phyloP scores from a whole-genome alignment of 2,329 filamentous ascomycete genomes.

The Scorias spongiosa region DNA sequence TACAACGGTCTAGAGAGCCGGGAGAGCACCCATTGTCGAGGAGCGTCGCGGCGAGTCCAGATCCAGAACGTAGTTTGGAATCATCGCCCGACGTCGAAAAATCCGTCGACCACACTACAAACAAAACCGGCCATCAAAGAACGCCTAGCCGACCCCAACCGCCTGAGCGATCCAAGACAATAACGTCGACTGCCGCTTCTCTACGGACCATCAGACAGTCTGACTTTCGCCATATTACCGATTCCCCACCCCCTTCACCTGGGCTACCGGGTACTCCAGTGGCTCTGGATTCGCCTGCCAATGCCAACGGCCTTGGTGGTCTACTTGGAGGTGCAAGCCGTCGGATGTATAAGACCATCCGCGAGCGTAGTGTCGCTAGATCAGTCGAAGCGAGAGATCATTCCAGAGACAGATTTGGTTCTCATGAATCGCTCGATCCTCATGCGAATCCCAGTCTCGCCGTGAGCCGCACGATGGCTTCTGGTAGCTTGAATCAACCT shows the following conservation, averaged over 20 bases:
- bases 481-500: constrained; percentile 42
- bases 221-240: constrained; percentile 17
- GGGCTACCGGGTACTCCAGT: constrained; percentile 29
- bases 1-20: constrained; percentile 32
- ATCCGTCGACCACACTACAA: constrained; percentile 1
- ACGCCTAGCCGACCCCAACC: constrained; percentile 14
- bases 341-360: constrained; percentile 31
- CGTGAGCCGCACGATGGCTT: constrained; percentile 45
- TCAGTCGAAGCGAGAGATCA: constrained; percentile 36
- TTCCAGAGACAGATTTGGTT: constrained; percentile 45
- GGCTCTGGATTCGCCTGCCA: constrained; percentile 27
- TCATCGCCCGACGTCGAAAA: constrained; percentile 1
- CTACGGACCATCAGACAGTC: constrained; percentile 30
- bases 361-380: constrained; percentile 31
- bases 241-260: constrained; percentile 26
- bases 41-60: constrained; percentile 57
- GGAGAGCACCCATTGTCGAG: constrained; percentile 60
- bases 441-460: constrained; percentile 49
- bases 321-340: constrained; percentile 31
- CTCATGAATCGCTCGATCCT: constrained; percentile 45
- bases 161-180: constrained; percentile 26
- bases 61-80: constrained; percentile 15
- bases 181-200: constrained; percentile 27
- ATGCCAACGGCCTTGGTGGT: constrained; percentile 25
- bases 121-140: constrained; percentile 1